Evolutionary conservation across 2,329 filamentous ascomycete genomes (phyloP).

Genomic region (Penicillium sp.): DNA sequence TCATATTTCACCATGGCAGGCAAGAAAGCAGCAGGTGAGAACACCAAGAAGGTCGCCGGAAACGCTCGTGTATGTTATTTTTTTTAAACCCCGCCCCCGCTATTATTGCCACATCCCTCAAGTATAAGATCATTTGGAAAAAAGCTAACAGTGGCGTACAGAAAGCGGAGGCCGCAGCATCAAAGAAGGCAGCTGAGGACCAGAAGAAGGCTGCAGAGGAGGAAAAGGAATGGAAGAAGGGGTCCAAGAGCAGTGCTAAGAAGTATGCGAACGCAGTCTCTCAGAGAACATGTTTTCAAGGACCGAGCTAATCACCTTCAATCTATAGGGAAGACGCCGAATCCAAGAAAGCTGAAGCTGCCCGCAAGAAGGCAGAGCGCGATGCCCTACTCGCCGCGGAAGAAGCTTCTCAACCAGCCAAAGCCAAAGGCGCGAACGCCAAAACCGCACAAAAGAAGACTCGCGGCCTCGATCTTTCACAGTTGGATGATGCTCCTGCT

Average conservation of each 20-base stretch:
- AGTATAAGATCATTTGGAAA: slow-evolving; percentile 2
- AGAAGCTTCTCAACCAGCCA: slow-evolving; percentile 64
- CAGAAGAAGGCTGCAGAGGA: slow-evolving; percentile 66
- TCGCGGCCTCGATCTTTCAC: slow-evolving; percentile 69
- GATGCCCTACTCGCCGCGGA: slow-evolving; percentile 81
- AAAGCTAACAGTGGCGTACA: slow-evolving; percentile 41
- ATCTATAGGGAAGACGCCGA: slow-evolving; percentile 72
- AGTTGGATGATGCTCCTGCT: slow-evolving; percentile 63
- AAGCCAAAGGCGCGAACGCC: slow-evolving; percentile 59
- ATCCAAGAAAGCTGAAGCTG: slow-evolving; percentile 76
- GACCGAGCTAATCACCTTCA: not conserved
- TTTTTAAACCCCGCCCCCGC: slow-evolving; percentile 27
- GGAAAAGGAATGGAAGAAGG: slow-evolving; percentile 76
- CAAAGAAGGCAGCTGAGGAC: slow-evolving; percentile 71
- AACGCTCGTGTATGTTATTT: slow-evolving; percentile 64
- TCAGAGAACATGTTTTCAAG: not conserved
- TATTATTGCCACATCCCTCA: slow-evolving; percentile 13
- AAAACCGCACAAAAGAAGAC: slow-evolving; percentile 54
- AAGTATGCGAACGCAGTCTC: slow-evolving; percentile 61
- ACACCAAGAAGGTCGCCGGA: slow-evolving; percentile 83
- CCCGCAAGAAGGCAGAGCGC: slow-evolving; percentile 87
- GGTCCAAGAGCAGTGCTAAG: slow-evolving; percentile 78
- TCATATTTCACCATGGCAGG: slow-evolving; percentile 62
- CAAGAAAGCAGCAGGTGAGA: slow-evolving; percentile 65
- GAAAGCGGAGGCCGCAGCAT: slow-evolving; percentile 83